These are phyloP conservation scores for Rosa hybrid DNA, from an alignment of 331 rosid genomes.

Conservation along the genomic window DNA sequence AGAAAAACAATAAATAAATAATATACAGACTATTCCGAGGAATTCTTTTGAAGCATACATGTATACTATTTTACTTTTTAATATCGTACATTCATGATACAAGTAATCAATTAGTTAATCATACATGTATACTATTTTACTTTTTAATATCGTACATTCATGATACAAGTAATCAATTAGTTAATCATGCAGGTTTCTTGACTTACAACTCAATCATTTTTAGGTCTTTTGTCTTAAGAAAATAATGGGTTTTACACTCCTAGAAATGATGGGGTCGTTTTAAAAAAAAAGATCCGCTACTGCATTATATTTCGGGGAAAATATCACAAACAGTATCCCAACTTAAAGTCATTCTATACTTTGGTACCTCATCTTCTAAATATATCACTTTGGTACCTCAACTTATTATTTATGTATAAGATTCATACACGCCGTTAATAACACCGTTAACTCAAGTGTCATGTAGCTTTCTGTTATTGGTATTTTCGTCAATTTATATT, in stretches of 20 bases:
- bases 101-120: background rate
- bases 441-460: no score
- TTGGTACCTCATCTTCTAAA: no score
- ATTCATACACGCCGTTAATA: no score
- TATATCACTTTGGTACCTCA: no score
- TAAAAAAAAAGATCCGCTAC: background rate
- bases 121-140: background rate
- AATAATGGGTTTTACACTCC: background rate
- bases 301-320: no score
- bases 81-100: background rate
- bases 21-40: background rate
- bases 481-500: no score
- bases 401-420: no score
- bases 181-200: background rate
- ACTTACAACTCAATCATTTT: background rate
- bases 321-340: no score
- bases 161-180: background rate
- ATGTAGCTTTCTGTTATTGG: no score
- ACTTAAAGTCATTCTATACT: no score
- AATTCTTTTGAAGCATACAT: background rate
- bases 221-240: background rate
- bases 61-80: background rate
- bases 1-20: background rate
- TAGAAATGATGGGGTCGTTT: background rate
- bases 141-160: background rate